Evolutionary conservation across 2,329 filamentous ascomycete species (phyloP), one percentile per base, ranked within the genome.

Genomic region (Aplosporella prunicola): DNA sequence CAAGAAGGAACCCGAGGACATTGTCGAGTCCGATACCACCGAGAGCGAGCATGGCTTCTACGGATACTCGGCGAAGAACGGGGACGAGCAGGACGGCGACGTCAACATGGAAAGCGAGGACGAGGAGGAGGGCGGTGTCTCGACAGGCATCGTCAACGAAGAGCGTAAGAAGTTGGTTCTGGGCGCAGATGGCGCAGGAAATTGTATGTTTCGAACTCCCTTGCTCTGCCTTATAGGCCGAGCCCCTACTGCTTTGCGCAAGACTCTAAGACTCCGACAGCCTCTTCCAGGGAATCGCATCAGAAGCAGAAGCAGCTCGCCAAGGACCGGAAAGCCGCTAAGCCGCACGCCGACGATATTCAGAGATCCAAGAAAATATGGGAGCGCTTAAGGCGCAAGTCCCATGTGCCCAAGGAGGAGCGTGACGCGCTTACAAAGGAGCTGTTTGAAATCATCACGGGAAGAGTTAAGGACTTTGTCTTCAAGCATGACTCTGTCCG

Each of bases 401-500:
- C 88, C 3, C 86, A 95, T 52, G 86, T 98, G 2, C 82, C 87
- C 26, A 78, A 81, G 51, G 84, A 93, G 25, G 88, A 98, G 67
- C 76, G 91, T 45, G 81, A 89, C 60, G 73, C 81, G 57, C 74
- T 98, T 26, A 82, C 96, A 32, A 75, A 80, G 43, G 89, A 98
- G 66, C 73, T 98, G 17, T 96, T 93, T 60, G 72, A 74, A 40
- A 93, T 98, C 53, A 83, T 95, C 51, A 91, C 84, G 16, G 89
- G 88, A 36, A 78, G 83, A 41, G 82, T 96, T 51, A 86, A 85
- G 62, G 91, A 96, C 45, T 94, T 96, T 49, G 89, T 95, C 14
- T 83, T 98, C 66, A 98, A 98, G 74, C 91, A 98, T 61, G 91
- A 98, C 58, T 85, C 87, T 23, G 89, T 94, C n/a, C 77, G 91